Evolutionary conservation across 495 filamentous ascomycete species (phyloP), one percentile per base, ranked within the genome.

Genomic region (Achaetomiella virescens): DNA sequence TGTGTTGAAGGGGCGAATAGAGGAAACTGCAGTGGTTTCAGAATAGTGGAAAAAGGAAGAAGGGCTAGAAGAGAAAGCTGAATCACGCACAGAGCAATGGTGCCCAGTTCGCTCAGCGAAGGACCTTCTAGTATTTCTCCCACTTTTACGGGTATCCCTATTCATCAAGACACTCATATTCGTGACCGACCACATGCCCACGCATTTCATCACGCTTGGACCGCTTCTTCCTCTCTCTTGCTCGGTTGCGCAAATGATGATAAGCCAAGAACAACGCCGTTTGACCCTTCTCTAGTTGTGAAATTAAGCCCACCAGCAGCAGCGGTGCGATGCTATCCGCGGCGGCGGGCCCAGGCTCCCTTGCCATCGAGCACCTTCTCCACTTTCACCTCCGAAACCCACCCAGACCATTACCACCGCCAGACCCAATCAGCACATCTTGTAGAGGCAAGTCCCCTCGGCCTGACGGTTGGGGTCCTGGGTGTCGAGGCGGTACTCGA

Each of bases 401-500:
- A 4, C 27, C 27, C 27, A 31, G 27, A 31, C 27, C 27, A 5
- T 4, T 31, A 5, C 27, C 27, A 9, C 27, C 9, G 4, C 27
- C 27, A 4, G 27, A 31, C 27, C 3, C 24, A 10, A 17, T 27
- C 43, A 82, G 63, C 80, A 97, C 93, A 98, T 98, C 77, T 86
- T 91, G 77, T 96, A 97, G 57, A 83, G 77, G 64, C 87, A 89
- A 59, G 70, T 71, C 46, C 91, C 92, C 61, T 83, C 72, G 5
- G 85, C 87, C 50, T 69, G 66, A 56, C 92, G 79, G 27, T 73
- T 84, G 15, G 73, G 73, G 69, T 97, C 91, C 12, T 81, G 68
- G 12, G 89, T 88, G 55, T 89, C 82, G 31, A 96, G 78, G 59
- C 80, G 77, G 75, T 97, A 98, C 22, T 84, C 76, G 64, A 98